These are phyloP conservation scores for Fusarium lyarnte DNA, from an alignment of 2,329 filamentous ascomycete genomes.

Conservation along the genomic window DNA sequence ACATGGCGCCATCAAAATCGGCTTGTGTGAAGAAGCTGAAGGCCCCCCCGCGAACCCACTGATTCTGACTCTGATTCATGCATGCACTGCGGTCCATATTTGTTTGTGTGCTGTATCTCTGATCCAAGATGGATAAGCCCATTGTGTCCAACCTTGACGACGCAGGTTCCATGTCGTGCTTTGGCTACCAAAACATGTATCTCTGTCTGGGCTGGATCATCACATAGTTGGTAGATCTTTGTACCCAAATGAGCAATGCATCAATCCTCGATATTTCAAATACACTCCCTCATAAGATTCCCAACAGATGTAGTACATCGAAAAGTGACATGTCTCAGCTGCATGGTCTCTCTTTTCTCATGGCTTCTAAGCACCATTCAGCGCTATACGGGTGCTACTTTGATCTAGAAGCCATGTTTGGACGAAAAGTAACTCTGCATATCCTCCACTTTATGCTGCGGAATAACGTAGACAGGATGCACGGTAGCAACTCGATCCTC, in stretches of 20 bases:
- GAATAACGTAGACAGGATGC: slow-evolving; percentile 88
- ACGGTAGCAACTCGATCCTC: slow-evolving; percentile 74
- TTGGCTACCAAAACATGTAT: slow-evolving; percentile 11
- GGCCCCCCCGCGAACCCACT: slow-evolving; percentile 19
- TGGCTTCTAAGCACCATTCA: neutral
- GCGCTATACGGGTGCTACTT: slow-evolving; percentile 1
- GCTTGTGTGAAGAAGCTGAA: slow-evolving; percentile 22
- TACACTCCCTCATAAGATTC: neutral
- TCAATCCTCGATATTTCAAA: neutral
- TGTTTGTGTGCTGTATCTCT: slow-evolving; percentile 36
- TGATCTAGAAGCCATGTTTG: slow-evolving; percentile 65
- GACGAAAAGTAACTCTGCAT: slow-evolving; percentile 72
- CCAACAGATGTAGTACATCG: neutral
- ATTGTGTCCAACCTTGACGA: slow-evolving; percentile 33
- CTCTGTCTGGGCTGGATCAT: slow-evolving; percentile 7
- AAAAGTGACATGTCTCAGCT: slow-evolving; percentile 2
- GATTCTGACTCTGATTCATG: slow-evolving; percentile 22
- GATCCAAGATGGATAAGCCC: slow-evolving; percentile 26
- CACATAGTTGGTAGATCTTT: slow-evolving; percentile 12
- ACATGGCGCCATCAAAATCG: slow-evolving; percentile 30
- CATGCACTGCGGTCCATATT: slow-evolving; percentile 29
- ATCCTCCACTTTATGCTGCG: slow-evolving; percentile 72
- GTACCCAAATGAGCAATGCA: slow-evolving; percentile 6
- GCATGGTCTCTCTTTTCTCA: slow-evolving; percentile 20
- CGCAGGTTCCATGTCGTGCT: slow-evolving; percentile 38